Base-by-base conservation (phyloP, 2,329 filamentous ascomycete species). In the Clonostachys sp. region DNA sequence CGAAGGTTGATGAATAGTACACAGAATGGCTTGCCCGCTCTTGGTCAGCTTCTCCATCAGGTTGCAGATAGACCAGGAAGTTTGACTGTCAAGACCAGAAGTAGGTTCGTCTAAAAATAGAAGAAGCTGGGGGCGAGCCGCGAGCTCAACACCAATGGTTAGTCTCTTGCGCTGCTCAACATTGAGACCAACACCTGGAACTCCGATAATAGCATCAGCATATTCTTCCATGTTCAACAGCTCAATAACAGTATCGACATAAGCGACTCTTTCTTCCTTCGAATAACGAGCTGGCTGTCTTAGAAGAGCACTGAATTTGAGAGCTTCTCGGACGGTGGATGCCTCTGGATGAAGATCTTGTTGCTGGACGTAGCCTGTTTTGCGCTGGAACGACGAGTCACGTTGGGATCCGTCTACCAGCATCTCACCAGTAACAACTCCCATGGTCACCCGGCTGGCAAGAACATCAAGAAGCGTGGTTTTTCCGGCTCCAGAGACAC, bases 291-390 rank as follows among this genome's bases (percentile, higher is more conserved):
- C 80, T 1, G 89, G 88, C 55, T 95, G 90, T 48, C 90, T 84
- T 40, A 95, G 82, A 6, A 90, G 63, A n/a, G 90, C 90, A 54
- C 84, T 89, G 66, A 95, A 95, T 53, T 80, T 80, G 34, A 95
- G 74, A 5, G 89, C 89, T 65, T 95, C 90, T 49, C 90, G 82
- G 24, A 95, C 89, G 0, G 90, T 95, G 1, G 84, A 82, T 0
- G 89, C 94, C 13, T 83, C 75, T 12, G 92, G 72, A 62, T 95
- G 90, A 2, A 95, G 75, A 75, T 95, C 90, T 59, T 94, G 89
- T 62, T 95, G 90, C 59, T 94, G 88, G 20, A 90, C 89, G 55
- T 94, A 94, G 41, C 89, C 89, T 0, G 88, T 92, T 67, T 91
- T 91, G 46, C 89, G 83, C 62, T 94, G 89, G 75, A 95, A 95